Evolutionary conservation across 352 stramenopile genomes (phyloP).

Genomic region (Saprolegnia parasitica): DNA sequence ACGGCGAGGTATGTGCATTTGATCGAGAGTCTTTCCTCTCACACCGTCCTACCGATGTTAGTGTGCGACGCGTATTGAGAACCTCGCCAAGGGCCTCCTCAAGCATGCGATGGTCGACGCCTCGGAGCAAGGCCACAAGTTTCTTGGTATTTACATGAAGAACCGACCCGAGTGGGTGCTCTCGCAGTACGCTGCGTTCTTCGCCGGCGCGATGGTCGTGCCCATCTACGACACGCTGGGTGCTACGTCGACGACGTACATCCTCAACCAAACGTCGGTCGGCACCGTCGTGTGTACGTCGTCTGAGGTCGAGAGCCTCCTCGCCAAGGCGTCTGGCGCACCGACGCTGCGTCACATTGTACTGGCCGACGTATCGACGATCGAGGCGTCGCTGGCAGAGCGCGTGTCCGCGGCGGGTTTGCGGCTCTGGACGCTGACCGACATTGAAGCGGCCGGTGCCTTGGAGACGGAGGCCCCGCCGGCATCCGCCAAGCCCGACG

Average conservation of each 20-base stretch:
- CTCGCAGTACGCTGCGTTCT: slow-evolving; percentile 78
- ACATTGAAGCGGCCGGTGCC: background rate
- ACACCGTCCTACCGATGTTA: background rate
- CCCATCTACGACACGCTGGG: slow-evolving; percentile 39
- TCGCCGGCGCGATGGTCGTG: slow-evolving; percentile 40
- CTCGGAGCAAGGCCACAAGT: slow-evolving; percentile 36
- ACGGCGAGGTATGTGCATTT: slow-evolving; percentile 36
- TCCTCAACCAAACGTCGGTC: slow-evolving; percentile 31
- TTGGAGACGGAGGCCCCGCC: background rate
- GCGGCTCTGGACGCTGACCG: background rate
- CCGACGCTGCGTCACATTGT: slow-evolving; percentile 15
- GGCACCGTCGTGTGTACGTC: slow-evolving; percentile 30
- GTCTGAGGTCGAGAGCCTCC: slow-evolving; percentile 27
- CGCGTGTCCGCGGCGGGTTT: background rate
- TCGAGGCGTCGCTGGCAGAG: background rate
- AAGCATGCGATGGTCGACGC: slow-evolving; percentile 26
- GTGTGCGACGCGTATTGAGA: background rate
- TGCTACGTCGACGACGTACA: slow-evolving; percentile 28
- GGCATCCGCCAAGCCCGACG: no score
- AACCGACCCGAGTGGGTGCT: slow-evolving; percentile 91
- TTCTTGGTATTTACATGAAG: slow-evolving; percentile 83
- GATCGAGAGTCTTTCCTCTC: background rate
- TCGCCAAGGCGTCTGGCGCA: slow-evolving; percentile 16
- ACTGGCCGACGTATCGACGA: background rate
- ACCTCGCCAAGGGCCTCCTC: slow-evolving; percentile 12